These are phyloP conservation scores for Pholiota adiposa DNA, from an alignment of 1,284 basidiomycete genomes.

Conservation along the genomic window DNA sequence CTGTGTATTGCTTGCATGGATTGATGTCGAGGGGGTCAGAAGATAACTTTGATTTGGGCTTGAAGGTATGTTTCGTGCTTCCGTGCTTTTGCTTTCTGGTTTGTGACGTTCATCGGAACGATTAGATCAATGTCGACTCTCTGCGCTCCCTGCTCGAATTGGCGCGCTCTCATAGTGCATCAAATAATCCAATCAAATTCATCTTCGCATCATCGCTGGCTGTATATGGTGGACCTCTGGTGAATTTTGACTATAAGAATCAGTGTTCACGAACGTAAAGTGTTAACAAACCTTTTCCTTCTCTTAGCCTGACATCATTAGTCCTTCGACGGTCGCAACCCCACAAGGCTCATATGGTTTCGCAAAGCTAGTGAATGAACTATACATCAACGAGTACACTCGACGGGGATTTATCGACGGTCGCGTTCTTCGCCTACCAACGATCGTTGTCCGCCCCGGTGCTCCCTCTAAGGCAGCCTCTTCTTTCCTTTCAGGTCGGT, in stretches of 20 bases:
- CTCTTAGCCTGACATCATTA: slow-evolving; percentile 48
- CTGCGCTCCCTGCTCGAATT: slow-evolving; percentile 56
- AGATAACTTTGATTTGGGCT: slow-evolving; percentile 63
- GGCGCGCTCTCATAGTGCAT: slow-evolving; percentile 43
- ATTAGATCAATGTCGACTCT: slow-evolving; percentile 64
- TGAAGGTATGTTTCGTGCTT: slow-evolving; percentile 38
- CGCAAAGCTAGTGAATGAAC: slow-evolving; percentile 61
- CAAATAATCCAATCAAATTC: slow-evolving; percentile 46
- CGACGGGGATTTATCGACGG: slow-evolving; percentile 67
- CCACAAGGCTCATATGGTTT: slow-evolving; percentile 64
- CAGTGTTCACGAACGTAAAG: background rate
- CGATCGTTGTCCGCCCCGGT: slow-evolving; percentile 64
- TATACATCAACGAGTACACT: slow-evolving; percentile 66
- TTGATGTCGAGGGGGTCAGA: slow-evolving; percentile 75
- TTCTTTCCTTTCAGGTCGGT: slow-evolving; percentile 57
- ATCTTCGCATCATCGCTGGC: slow-evolving; percentile 67
- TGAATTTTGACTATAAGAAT: slow-evolving; percentile 25
- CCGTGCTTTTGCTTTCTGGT: background rate
- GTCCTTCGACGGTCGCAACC: slow-evolving; percentile 55
- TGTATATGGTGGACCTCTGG: slow-evolving; percentile 66
- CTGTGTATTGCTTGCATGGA: slow-evolving; percentile 64
- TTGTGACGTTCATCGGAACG: background rate
- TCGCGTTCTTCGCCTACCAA: slow-evolving; percentile 64
- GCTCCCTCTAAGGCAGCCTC: slow-evolving; percentile 60
- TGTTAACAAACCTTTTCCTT: background rate